A percentile compares a stretch with the other conserved stretches of the same genome.
phyloP scores from a whole-genome alignment of 2,329 filamentous ascomycete species.

The Ophiocordyceps robertsii region DNA sequence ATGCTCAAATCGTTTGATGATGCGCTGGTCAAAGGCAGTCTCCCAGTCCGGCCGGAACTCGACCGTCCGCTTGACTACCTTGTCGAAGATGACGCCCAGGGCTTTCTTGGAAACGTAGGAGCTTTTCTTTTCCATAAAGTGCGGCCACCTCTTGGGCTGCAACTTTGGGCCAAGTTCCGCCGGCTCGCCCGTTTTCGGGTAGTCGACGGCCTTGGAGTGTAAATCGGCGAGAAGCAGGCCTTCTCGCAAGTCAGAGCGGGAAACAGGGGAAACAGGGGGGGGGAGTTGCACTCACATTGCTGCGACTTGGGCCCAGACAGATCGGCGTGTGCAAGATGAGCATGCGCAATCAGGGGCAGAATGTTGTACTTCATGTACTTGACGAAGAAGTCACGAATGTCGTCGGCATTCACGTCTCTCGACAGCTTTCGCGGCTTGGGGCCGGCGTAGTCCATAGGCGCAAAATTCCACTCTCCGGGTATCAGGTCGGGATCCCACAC shows the following conservation, averaged over 20 bases:
- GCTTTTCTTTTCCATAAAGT: slow-evolving; percentile 68
- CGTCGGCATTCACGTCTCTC: slow-evolving; percentile 52
- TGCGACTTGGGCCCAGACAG: slow-evolving; percentile 49
- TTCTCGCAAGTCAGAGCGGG: slow-evolving; percentile 11
- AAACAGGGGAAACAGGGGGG: not conserved
- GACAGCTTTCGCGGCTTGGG: slow-evolving; percentile 41
- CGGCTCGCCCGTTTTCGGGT: slow-evolving; percentile 74
- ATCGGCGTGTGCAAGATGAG: slow-evolving; percentile 73
- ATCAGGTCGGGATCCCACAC: slow-evolving; percentile 76
- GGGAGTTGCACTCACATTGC: slow-evolving; percentile 40
- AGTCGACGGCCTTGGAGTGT: slow-evolving; percentile 89
- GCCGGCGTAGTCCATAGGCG: slow-evolving; percentile 65
- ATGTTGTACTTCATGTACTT: slow-evolving; percentile 85
- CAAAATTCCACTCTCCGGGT: slow-evolving; percentile 54
- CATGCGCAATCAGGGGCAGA: slow-evolving; percentile 64
- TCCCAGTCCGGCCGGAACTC: slow-evolving; percentile 64
- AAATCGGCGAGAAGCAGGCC: slow-evolving; percentile 59
- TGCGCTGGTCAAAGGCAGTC: slow-evolving; percentile 59
- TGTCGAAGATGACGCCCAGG: slow-evolving; percentile 73
- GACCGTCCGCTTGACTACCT: slow-evolving; percentile 39
- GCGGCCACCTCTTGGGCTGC: slow-evolving; percentile 56
- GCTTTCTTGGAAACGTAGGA: slow-evolving; percentile 57
- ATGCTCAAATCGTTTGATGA: slow-evolving; percentile 50
- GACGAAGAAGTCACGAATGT: slow-evolving; percentile 78
- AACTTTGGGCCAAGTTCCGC: slow-evolving; percentile 53